These are phyloP conservation scores for Paragyromitra xinjiangensis DNA, from an alignment of 495 filamentous ascomycete genomes.

Conservation along the genomic window DNA sequence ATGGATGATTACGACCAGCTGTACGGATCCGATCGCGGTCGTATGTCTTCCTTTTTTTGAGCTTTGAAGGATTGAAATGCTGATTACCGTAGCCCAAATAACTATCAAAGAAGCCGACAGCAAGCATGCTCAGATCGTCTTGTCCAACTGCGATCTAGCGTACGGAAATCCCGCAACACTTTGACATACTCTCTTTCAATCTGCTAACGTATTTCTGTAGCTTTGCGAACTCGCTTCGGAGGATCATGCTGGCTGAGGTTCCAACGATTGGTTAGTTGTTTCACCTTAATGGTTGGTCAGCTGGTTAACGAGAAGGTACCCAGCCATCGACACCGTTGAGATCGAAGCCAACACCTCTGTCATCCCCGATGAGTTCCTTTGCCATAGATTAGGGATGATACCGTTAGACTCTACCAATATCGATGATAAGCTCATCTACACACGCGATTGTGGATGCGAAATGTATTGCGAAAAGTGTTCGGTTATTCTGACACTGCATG, in stretches of 20 bases:
- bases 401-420: slow-evolving; percentile 85
- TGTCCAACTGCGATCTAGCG: slow-evolving; percentile 58
- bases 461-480: slow-evolving; percentile 89
- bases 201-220: slow-evolving; percentile 42
- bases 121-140: slow-evolving; percentile 55
- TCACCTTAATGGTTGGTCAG: slow-evolving; percentile 14
- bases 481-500: slow-evolving; percentile 81
- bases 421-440: slow-evolving; percentile 82
- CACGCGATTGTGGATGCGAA: slow-evolving; percentile 96
- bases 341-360: slow-evolving; percentile 92
- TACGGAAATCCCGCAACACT: slow-evolving; percentile 33
- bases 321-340: slow-evolving; percentile 91
- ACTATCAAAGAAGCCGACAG: slow-evolving; percentile 56
- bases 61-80: slow-evolving; percentile 13
- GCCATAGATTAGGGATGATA: slow-evolving; percentile 89
- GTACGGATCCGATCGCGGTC: slow-evolving; percentile 57
- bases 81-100: slow-evolving; percentile 55
- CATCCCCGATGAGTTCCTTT: slow-evolving; percentile 92
- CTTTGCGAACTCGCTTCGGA: slow-evolving; percentile 93
- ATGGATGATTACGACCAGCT: slow-evolving; percentile 57
- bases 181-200: slow-evolving; percentile 1
- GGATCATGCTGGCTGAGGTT: slow-evolving; percentile 90
- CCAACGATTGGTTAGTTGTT: slow-evolving; percentile 71
- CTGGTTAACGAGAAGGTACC: slow-evolving; percentile 28
- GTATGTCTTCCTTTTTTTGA: slow-evolving; percentile 36